phyloP scores from a whole-genome alignment of 257 asterid genomes.

The Fraxinus americana region DNA sequence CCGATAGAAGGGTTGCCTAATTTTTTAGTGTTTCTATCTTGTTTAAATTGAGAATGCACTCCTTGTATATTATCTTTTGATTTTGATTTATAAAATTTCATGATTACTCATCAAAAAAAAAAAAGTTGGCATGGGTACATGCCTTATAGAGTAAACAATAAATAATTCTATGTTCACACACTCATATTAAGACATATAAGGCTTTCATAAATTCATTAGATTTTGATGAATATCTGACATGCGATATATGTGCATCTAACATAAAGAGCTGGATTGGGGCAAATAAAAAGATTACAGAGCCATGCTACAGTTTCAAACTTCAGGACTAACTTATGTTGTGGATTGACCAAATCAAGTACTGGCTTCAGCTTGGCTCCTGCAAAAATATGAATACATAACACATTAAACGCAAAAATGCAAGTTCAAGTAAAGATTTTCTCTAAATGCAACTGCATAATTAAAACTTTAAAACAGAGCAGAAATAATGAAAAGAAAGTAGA shows the following conservation, averaged over 20 bases:
- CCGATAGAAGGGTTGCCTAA: no score
- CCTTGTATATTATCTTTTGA: no score
- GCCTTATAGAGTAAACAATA: neutral
- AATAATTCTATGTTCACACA: neutral
- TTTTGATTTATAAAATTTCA: no score
- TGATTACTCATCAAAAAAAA: no score
- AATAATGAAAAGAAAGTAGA: neutral
- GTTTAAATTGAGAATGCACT: no score
- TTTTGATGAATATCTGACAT: constrained; percentile 6
- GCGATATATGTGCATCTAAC: constrained; percentile 4
- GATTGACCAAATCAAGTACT: constrained; percentile 86
- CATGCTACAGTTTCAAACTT: constrained; percentile 25
- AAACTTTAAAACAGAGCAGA: neutral
- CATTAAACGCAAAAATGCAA: constrained; percentile 24
- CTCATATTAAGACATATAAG: neutral
- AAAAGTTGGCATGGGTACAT: neutral
- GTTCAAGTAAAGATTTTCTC: constrained; percentile 9
- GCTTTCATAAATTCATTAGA: constrained; percentile 19
- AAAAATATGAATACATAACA: constrained; percentile 27
- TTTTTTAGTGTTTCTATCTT: no score
- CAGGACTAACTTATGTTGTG: constrained; percentile 88
- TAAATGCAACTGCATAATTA: constrained; percentile 3
- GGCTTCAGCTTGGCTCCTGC: constrained; percentile 74
- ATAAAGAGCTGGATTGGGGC: constrained; percentile 9
- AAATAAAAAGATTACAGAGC: constrained; percentile 18